Evolutionary conservation across 768 basidiomycete genomes (phyloP).

Genomic region (Amanita jacksonii): DNA sequence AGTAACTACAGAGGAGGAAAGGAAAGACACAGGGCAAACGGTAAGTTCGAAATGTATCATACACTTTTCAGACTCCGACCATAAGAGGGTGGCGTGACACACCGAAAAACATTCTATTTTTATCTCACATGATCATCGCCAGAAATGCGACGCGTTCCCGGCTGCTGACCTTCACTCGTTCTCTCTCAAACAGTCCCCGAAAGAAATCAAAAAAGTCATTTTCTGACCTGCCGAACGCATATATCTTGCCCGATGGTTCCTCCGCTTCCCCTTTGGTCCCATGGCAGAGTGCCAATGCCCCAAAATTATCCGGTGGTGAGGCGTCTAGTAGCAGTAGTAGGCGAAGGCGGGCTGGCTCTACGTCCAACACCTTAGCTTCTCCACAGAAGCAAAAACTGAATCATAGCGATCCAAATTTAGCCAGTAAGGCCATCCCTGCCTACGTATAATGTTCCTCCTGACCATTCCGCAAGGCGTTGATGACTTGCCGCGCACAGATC

Average conservation of each 20-base stretch:
- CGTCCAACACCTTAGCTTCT: background rate
- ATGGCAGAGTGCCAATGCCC: slow-evolving; percentile 24
- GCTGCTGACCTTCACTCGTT: background rate
- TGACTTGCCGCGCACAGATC: slow-evolving; percentile 11
- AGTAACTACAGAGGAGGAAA: slow-evolving; percentile 15
- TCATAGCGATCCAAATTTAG: too few relatives aligned
- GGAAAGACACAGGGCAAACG: slow-evolving; percentile 18
- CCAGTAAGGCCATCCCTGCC: too few relatives aligned
- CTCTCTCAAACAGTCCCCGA: background rate
- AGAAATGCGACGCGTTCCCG: background rate
- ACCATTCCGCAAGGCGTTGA: too few relatives aligned
- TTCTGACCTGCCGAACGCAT: slow-evolving; percentile 46
- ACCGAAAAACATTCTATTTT: slow-evolving; percentile 12
- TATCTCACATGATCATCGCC: slow-evolving; percentile 4
- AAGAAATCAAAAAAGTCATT: slow-evolving; percentile 39
- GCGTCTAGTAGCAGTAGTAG: too few relatives aligned
- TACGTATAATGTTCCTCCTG: too few relatives aligned
- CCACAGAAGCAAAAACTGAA: slow-evolving; percentile 4
- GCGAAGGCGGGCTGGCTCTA: too few relatives aligned
- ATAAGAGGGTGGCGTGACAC: slow-evolving; percentile 21
- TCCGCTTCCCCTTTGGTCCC: slow-evolving; percentile 31
- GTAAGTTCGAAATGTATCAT: slow-evolving; percentile 15
- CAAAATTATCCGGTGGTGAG: background rate
- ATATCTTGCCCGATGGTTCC: slow-evolving; percentile 33
- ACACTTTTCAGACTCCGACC: slow-evolving; percentile 15